Percentiles rank a stretch among this genome's conserved stretches.
phyloP scores from a whole-genome alignment of 305 asterid species.

The Fraxinus sp. region DNA sequence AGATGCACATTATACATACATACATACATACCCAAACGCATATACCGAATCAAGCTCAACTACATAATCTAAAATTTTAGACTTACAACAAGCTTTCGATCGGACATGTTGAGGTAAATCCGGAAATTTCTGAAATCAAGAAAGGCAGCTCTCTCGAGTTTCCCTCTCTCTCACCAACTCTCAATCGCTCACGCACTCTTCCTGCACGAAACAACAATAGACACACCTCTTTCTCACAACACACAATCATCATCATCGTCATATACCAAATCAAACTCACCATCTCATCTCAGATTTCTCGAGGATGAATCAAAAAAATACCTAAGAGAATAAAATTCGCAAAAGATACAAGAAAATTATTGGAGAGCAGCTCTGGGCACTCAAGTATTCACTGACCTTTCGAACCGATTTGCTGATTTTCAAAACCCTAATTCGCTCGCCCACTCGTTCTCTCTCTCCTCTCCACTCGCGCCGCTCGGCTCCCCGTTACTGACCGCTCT shows the following conservation, averaged over 20 bases:
- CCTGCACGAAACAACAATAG: constrained; percentile 87
- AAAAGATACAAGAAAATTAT: constrained; percentile 33
- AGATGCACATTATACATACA: constrained; percentile 10
- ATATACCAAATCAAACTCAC: constrained; percentile 57
- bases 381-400: constrained; percentile 64
- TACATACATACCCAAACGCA: neutral
- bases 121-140: constrained; percentile 9
- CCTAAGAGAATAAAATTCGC: constrained; percentile 31
- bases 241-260: constrained; percentile 54
- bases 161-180: constrained; percentile 47
- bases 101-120: constrained; percentile 53
- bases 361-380: constrained; percentile 25
- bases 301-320: constrained; percentile 15
- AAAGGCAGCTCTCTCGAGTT: constrained; percentile 35
- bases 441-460: constrained; percentile 36
- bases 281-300: constrained; percentile 34
- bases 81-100: constrained; percentile 90
- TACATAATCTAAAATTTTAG: neutral
- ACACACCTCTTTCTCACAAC: constrained; percentile 95
- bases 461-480: constrained; percentile 51
- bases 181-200: constrained; percentile 71
- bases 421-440: constrained; percentile 65
- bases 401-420: constrained; percentile 36
- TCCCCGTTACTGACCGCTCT: constrained; percentile 23
- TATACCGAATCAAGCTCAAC: neutral